Evolutionary conservation across 495 filamentous ascomycete species (phyloP).

Genomic region (Bryoglossum gracile): DNA sequence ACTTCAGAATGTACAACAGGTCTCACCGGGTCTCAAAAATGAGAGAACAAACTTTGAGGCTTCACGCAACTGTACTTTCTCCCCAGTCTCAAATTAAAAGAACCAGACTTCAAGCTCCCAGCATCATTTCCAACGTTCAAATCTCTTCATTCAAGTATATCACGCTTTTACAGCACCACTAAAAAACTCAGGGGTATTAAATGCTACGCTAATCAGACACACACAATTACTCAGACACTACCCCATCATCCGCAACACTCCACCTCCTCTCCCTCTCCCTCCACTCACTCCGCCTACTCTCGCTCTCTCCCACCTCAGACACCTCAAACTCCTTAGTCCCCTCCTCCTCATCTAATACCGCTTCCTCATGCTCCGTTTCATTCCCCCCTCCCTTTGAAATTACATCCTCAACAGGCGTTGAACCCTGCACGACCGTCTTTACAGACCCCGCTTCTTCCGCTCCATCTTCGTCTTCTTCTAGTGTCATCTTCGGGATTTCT

Average conservation of each 20-base stretch:
- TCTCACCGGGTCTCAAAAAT: no score
- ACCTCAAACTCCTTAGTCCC: constrained; percentile 1
- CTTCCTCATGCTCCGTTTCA: neutral
- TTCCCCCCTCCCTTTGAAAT: neutral
- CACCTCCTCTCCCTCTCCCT: constrained; percentile 20
- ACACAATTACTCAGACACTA: constrained; percentile 25
- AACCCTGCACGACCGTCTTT: constrained; percentile 1
- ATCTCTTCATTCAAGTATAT: no score
- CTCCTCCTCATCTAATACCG: neutral
- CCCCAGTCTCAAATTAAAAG: no score
- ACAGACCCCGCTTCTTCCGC: constrained; percentile 6
- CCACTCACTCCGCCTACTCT: constrained; percentile 17
- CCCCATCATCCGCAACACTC: constrained; percentile 25
- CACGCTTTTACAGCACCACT: no score
- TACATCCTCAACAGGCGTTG: neutral
- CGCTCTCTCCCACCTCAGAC: constrained; percentile 18
- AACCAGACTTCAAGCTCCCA: no score
- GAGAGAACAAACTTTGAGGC: no score
- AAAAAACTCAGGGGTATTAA: constrained; percentile 9
- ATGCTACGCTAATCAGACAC: constrained; percentile 22
- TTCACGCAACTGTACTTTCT: no score
- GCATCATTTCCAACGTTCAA: no score
- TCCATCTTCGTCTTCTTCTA: constrained; percentile 14
- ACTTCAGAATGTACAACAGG: no score
- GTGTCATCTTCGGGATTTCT: constrained; percentile 23